Percentiles rank a stretch among this genome's conserved stretches.
Conservation (phyloP, 371 early-diverging fungal species). For the Apophysomyces sp. region DNA sequence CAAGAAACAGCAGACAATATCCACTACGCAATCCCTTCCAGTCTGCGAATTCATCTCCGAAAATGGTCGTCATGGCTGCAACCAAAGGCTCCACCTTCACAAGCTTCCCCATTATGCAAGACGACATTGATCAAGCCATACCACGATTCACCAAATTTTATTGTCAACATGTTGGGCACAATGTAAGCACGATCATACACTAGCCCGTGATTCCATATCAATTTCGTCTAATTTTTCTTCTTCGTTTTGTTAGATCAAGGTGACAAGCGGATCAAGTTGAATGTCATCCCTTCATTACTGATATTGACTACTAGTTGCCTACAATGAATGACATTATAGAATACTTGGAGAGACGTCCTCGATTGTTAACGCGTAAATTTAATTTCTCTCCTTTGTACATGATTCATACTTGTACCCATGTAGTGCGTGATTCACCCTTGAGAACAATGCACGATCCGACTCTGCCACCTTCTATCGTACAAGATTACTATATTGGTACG, state of each 20-base stretch:
- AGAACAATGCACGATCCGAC: conserved; percentile 8
- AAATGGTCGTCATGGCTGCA: too few relatives aligned
- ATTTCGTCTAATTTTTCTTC: too few relatives aligned
- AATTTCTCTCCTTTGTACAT: neutral
- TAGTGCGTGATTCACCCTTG: conserved; percentile 21
- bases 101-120: neutral
- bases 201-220: neutral
- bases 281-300: neutral
- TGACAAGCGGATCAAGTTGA: neutral
- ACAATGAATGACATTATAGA: neutral
- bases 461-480: conserved; percentile 8
- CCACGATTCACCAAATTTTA: neutral
- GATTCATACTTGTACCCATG: neutral
- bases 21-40: too few relatives aligned
- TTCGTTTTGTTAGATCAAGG: neutral
- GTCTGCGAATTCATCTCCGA: too few relatives aligned
- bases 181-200: neutral
- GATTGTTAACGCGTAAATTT: conserved; percentile 10
- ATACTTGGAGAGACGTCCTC: conserved; percentile 1
- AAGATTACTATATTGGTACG: conserved; percentile 17
- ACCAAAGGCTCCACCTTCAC: too few relatives aligned
- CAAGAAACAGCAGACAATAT: too few relatives aligned
- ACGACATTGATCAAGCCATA: neutral
- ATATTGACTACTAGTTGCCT: neutral
- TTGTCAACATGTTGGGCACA: neutral